A percentile compares a stretch with the other conserved stretches of the same genome.
Conservation (phyloP, 345 rosid genomes). For the Salix purpurea region DNA sequence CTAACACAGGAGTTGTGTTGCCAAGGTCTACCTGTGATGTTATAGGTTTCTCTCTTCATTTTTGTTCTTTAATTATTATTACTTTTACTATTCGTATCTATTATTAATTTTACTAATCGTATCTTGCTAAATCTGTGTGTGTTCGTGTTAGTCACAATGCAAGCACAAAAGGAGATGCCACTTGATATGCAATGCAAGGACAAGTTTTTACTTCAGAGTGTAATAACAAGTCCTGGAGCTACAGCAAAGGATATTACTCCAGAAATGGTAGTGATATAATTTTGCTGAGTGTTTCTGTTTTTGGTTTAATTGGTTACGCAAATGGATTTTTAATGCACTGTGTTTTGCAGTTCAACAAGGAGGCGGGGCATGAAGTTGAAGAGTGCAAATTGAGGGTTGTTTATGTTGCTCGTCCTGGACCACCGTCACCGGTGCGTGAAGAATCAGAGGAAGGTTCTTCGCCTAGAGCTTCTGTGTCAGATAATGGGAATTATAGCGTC, state of each 20-base stretch:
- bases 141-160: constrained; percentile 71
- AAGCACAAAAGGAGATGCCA: constrained; percentile 83
- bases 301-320: neutral
- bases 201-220: constrained; percentile 79
- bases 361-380: constrained; percentile 57
- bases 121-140: neutral
- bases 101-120: neutral
- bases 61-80: neutral
- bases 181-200: constrained; percentile 85
- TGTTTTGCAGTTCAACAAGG: constrained; percentile 52
- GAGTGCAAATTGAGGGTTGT: constrained; percentile 76
- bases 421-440: constrained; percentile 73
- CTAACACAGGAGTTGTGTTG: constrained; percentile 72
- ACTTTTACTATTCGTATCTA: neutral
- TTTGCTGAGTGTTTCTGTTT: neutral
- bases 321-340: neutral
- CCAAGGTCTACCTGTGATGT: constrained; percentile 77
- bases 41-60: constrained; percentile 37
- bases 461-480: constrained; percentile 66
- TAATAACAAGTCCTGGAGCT: constrained; percentile 47
- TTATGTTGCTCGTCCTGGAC: constrained; percentile 70
- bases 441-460: constrained; percentile 83
- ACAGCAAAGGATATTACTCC: constrained; percentile 59
- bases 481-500: constrained; percentile 39
- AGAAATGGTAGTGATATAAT: constrained; percentile 51